These are phyloP conservation scores for Penstemon newberryi DNA, from an alignment of 257 asterid species.

Conservation along the genomic window DNA sequence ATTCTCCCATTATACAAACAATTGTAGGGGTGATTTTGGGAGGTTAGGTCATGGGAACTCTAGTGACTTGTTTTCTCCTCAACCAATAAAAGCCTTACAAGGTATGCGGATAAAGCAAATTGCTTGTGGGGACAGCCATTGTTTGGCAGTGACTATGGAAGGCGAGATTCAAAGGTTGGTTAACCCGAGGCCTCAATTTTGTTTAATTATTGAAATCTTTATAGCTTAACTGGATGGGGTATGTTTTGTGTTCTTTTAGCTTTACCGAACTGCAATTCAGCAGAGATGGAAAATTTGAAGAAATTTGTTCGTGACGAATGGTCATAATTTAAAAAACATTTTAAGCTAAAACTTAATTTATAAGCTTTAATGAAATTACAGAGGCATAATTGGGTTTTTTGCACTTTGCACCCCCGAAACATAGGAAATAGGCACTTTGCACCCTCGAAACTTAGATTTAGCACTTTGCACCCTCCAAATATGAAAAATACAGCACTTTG, in stretches of 20 bases:
- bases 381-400: background rate
- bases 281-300: background rate
- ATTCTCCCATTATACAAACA: slow-evolving; percentile 7
- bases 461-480: no score
- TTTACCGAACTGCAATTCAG: slow-evolving; percentile 12
- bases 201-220: background rate
- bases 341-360: background rate
- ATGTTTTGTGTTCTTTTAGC: slow-evolving; percentile 3
- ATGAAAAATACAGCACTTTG: no score
- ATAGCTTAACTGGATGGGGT: background rate
- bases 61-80: slow-evolving; percentile 91
- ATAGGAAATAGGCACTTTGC: no score
- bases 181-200: background rate
- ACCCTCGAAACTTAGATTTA: no score
- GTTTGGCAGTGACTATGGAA: slow-evolving; percentile 96
- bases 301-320: slow-evolving; percentile 9
- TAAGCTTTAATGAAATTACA: background rate
- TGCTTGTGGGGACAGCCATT: slow-evolving; percentile 99
- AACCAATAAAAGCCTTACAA: slow-evolving; percentile 83
- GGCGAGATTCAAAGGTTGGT: slow-evolving; percentile 94
- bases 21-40: slow-evolving; percentile 96
- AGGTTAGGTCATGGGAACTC: slow-evolving; percentile 98
- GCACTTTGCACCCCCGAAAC: no score
- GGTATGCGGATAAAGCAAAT: slow-evolving; percentile 81
- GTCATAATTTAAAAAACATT: background rate